Percentiles rank a stretch among this genome's conserved stretches.
These are phyloP conservation scores for Chenopodium quinoa DNA, from an alignment of 148 eudicot species.

Conservation along the genomic window DNA sequence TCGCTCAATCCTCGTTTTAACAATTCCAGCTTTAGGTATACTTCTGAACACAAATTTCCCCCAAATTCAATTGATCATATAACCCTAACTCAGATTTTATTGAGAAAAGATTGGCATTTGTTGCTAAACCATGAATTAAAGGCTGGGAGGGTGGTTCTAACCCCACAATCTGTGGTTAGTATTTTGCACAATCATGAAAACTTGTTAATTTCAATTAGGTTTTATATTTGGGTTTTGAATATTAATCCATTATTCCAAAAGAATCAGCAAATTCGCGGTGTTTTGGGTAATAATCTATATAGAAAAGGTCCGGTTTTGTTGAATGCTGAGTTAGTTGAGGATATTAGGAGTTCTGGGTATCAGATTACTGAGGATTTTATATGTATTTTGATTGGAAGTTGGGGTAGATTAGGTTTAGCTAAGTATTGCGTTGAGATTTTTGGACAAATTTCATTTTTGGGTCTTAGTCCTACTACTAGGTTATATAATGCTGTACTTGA, in stretches of 20 bases:
- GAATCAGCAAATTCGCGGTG: constrained; percentile 49
- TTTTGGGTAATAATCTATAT: constrained; percentile 52
- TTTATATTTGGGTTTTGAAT: constrained; percentile 78
- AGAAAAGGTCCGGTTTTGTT: constrained; percentile 78
- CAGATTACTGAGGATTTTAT: constrained; percentile 61
- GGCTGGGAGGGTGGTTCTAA: constrained; percentile 49
- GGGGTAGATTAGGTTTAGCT: constrained; percentile 96
- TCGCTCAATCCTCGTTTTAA: constrained; percentile 22
- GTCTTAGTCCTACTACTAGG: constrained; percentile 69
- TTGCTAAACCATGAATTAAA: constrained; percentile 73
- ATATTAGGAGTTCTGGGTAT: constrained; percentile 54
- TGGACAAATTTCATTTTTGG: constrained; percentile 81
- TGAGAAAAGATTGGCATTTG: constrained; percentile 78
- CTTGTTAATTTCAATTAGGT: constrained; percentile 51
- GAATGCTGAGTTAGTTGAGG: constrained; percentile 56
- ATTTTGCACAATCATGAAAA: constrained; percentile 78
- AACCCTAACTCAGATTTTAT: constrained; percentile 51
- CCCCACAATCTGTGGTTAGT: constrained; percentile 50
- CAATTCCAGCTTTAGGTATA: constrained; percentile 7
- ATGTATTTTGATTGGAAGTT: constrained; percentile 76
- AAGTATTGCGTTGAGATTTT: constrained; percentile 82
- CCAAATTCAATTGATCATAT: constrained; percentile 45
- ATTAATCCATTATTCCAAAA: constrained; percentile 39
- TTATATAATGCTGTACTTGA: constrained; percentile 94
- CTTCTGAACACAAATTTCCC: constrained; percentile 3